These are phyloP conservation scores for Pezizomycotina sp. DNA, from an alignment of 2,329 filamentous ascomycete species.

Conservation along the genomic window DNA sequence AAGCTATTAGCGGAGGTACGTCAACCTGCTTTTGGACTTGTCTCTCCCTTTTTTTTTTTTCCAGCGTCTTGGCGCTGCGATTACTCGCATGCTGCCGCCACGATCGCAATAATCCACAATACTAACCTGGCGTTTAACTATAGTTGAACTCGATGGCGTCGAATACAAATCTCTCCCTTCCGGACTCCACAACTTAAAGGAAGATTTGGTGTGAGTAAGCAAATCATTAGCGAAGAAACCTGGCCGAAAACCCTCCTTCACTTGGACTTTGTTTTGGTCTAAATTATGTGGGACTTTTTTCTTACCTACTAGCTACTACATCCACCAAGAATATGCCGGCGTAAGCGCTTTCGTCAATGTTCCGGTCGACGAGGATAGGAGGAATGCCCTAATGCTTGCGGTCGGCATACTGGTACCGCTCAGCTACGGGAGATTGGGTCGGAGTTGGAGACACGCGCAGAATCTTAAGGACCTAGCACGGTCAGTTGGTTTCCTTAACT, in stretches of 20 bases:
- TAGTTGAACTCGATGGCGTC: conserved; percentile 50
- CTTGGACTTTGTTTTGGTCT: too few relatives aligned
- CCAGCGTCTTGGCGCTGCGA: conserved; percentile 1
- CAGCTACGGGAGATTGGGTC: conserved; percentile 67
- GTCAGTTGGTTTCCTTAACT: conserved; percentile 30
- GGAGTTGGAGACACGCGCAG: conserved; percentile 76
- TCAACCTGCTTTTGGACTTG: conserved; percentile 8
- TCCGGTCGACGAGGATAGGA: conserved; percentile 58
- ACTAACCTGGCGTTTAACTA: conserved; percentile 10
- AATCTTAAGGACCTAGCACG: conserved; percentile 56
- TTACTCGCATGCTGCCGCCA: conserved; percentile 4
- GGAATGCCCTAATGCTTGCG: conserved; percentile 83
- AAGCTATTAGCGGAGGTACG: conserved; percentile 48
- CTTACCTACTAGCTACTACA: conserved; percentile 56
- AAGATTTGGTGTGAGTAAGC: conserved; percentile 50
- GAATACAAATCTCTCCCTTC: conserved; percentile 96
- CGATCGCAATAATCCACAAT: conserved; percentile 12
- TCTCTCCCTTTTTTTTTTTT: not conserved
- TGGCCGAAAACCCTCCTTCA: too few relatives aligned
- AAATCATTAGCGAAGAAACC: conserved; percentile 8
- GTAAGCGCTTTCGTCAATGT: conserved; percentile 82
- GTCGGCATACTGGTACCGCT: conserved; percentile 78
- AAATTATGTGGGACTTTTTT: too few relatives aligned
- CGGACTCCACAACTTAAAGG: conserved; percentile 70
- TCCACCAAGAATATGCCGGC: conserved; percentile 63